phyloP scores from a whole-genome alignment of 768 basidiomycete genomes.

The Lactarius hatsudake region DNA sequence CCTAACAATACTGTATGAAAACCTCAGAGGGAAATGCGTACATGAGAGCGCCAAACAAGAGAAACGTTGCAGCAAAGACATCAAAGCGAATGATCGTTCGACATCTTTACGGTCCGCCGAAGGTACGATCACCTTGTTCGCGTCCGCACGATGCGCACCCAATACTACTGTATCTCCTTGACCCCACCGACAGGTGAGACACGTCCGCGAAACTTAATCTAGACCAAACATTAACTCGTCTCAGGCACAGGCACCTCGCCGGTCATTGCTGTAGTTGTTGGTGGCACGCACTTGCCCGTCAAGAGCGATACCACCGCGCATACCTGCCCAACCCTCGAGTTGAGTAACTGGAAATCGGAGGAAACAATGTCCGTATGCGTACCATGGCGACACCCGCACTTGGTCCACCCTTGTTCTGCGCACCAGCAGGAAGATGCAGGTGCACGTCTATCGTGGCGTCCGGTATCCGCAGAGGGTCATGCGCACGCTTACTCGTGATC shows the following conservation, averaged over 20 bases:
- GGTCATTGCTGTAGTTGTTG: conserved; percentile 79
- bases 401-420: conserved; percentile 92
- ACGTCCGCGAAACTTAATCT: conserved; percentile 52
- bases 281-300: conserved; percentile 69
- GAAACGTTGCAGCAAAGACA: background rate
- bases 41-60: background rate
- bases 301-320: conserved; percentile 87
- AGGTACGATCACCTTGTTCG: conserved; percentile 82
- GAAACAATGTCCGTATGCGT: conserved; percentile 23
- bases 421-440: conserved; percentile 84
- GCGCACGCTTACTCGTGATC: conserved; percentile 63
- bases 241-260: conserved; percentile 57
- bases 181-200: conserved; percentile 87
- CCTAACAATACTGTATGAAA: background rate
- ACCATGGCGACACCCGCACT: conserved; percentile 91
- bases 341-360: conserved; percentile 3
- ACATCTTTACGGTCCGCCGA: conserved; percentile 85
- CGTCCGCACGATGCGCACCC: conserved; percentile 83
- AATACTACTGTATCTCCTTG: conserved; percentile 90
- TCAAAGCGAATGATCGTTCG: conserved; percentile 38
- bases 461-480: conserved; percentile 74
- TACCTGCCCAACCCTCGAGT: conserved; percentile 40
- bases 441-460: conserved; percentile 74
- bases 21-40: background rate
- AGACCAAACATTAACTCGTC: no score